phyloP scores from a whole-genome alignment of 495 filamentous ascomycete species.

The Pseudoneurospora amorphoporcata region DNA sequence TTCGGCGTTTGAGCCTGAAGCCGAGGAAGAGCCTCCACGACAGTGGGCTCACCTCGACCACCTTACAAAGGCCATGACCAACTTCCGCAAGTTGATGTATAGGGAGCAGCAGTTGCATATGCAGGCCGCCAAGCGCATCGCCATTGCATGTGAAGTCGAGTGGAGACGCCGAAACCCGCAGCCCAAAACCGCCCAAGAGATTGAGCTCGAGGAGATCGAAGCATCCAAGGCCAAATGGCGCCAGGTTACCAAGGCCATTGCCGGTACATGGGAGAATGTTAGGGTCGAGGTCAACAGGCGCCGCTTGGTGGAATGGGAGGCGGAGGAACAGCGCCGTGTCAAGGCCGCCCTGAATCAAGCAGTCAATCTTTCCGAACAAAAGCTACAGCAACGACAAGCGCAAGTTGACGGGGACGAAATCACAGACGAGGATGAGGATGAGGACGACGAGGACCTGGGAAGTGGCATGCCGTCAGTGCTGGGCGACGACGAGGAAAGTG shows the following conservation, averaged over 20 bases:
- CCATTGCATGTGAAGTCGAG: constrained; percentile 46
- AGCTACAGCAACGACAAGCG: constrained; percentile 42
- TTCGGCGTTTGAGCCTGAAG: constrained; percentile 65
- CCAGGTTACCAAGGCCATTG: constrained; percentile 57
- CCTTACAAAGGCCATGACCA: constrained; percentile 65
- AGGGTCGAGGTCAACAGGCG: constrained; percentile 61
- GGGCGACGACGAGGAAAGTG: constrained; percentile 26
- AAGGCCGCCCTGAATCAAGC: constrained; percentile 76
- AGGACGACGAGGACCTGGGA: constrained; percentile 39
- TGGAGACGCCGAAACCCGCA: constrained; percentile 59
- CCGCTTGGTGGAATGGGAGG: constrained; percentile 69
- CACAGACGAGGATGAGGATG: constrained; percentile 33
- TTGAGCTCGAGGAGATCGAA: constrained; percentile 46
- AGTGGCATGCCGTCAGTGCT: constrained; percentile 45
- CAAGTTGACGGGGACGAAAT: constrained; percentile 31
- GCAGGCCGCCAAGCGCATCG: constrained; percentile 53
- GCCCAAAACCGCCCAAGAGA: constrained; percentile 60
- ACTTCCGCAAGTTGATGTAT: constrained; percentile 68
- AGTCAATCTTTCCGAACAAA: constrained; percentile 57
- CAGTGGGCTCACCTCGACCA: constrained; percentile 83
- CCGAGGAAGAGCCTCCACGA: constrained; percentile 59
- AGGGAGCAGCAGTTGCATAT: constrained; percentile 67
- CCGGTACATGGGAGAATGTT: constrained; percentile 70
- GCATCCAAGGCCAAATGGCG: constrained; percentile 47
- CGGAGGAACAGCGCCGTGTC: constrained; percentile 69